phyloP scores from a whole-genome alignment of 2,329 filamentous ascomycete genomes.

The Neonectria faginata region DNA sequence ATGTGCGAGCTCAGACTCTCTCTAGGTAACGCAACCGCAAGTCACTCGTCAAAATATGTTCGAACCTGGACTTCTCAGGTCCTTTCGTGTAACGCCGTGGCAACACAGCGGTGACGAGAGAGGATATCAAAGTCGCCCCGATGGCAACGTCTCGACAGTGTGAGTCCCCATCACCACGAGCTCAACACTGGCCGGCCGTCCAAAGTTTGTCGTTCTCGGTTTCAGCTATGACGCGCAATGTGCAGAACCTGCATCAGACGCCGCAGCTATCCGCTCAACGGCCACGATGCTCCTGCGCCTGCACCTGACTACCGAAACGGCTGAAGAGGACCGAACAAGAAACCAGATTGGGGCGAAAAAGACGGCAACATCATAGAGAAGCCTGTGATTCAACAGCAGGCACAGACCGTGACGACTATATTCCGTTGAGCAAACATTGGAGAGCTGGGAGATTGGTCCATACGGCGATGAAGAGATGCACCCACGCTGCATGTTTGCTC shows the following conservation, averaged over 20 bases:
- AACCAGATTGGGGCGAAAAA: not conserved
- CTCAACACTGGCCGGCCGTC: not conserved
- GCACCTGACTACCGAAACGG: not conserved
- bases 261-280: constrained; percentile 1
- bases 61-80: constrained; percentile 24
- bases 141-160: not conserved
- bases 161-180: constrained; percentile 3
- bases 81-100: constrained; percentile 33
- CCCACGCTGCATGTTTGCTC: constrained; percentile 11
- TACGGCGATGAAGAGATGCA: not conserved
- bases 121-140: constrained; percentile 11
- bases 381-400: constrained; percentile 29
- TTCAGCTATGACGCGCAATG: constrained; percentile 7
- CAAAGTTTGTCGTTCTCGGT: not conserved
- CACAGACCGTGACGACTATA: constrained; percentile 31
- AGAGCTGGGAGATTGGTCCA: not conserved
- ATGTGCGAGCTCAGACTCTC: constrained; percentile 16
- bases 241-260: not conserved
- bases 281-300: not conserved
- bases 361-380: constrained; percentile 1
- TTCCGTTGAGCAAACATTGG: constrained; percentile 29
- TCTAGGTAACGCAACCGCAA: constrained; percentile 32
- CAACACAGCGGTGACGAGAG: constrained; percentile 14
- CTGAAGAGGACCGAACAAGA: not conserved
- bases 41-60: constrained; percentile 38